Evolutionary conservation across 2,329 filamentous ascomycete species (phyloP).

Genomic region (Penicillium psychrosexuale): DNA sequence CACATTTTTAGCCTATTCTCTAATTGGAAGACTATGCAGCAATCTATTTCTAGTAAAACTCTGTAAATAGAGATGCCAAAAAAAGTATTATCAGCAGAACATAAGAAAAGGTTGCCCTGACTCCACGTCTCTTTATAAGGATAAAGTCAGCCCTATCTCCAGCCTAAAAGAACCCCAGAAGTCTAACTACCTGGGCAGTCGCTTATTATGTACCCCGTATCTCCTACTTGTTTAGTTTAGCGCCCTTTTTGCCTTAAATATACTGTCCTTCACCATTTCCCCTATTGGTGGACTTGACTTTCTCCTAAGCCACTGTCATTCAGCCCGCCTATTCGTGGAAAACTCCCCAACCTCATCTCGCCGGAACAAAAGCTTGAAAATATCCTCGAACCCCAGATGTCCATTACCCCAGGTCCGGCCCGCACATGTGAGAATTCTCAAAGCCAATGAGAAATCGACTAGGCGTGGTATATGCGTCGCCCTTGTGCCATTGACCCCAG

Average conservation of each 20-base stretch:
- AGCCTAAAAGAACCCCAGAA: background rate
- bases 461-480: background rate
- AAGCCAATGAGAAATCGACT: constrained; percentile 13
- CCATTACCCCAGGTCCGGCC: constrained; percentile 21
- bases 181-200: background rate
- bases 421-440: background rate
- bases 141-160: background rate
- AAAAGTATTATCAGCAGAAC: background rate
- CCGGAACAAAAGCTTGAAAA: constrained; percentile 20
- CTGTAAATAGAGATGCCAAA: background rate
- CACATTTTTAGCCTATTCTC: background rate
- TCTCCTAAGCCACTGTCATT: constrained; percentile 11
- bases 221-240: background rate
- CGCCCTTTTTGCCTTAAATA: background rate
- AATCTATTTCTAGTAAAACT: background rate
- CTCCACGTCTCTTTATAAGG: background rate
- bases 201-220: background rate
- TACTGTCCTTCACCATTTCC: background rate
- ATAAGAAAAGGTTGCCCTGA: background rate
- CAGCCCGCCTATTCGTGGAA: constrained; percentile 32
- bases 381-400: constrained; percentile 34
- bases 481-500: constrained; percentile 13
- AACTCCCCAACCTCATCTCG: constrained; percentile 7
- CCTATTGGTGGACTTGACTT: constrained; percentile 32
- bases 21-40: background rate